A percentile compares a stretch with the other conserved stretches of the same genome.
Evolutionary conservation across 2,329 filamentous ascomycete species (phyloP).

Genomic region (Penicillium sclerotiorum): DNA sequence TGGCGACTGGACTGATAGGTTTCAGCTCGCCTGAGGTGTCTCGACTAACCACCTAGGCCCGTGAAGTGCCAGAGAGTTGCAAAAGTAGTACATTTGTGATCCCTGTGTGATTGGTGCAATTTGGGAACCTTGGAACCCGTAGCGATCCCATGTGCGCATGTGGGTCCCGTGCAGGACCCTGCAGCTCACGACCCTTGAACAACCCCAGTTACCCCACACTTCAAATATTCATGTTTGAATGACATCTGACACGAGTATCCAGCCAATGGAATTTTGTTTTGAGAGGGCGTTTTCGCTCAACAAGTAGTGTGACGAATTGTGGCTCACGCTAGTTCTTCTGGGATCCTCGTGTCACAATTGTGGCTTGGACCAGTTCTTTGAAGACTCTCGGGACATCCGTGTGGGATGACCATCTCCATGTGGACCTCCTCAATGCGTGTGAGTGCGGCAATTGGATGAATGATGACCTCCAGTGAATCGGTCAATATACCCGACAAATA

Average conservation of each 20-base stretch:
- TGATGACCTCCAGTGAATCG: neutral
- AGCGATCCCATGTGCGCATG: too few species aligned
- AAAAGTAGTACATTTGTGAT: neutral
- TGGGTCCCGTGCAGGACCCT: too few species aligned
- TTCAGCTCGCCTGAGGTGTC: neutral
- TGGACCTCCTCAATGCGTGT: neutral
- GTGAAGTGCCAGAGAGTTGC: neutral
- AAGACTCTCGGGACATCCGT: too few species aligned
- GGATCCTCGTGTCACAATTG: too few species aligned
- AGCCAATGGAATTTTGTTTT: neutral
- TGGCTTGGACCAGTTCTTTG: too few species aligned
- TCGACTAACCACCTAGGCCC: neutral
- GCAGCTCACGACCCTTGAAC: neutral
- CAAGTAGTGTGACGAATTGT: neutral
- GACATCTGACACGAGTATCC: neutral
- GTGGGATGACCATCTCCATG: too few species aligned
- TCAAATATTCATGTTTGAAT: too few species aligned
- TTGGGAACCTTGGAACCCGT: too few species aligned
- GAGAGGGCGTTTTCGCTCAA: neutral
- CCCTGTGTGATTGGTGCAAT: too few species aligned
- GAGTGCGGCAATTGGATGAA: too few species aligned
- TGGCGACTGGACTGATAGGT: neutral
- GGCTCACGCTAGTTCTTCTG: neutral
- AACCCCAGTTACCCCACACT: too few species aligned
- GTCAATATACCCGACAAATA: neutral